A percentile compares a stretch with the other conserved stretches of the same genome.
These are phyloP conservation scores for Russula griseocarnosa DNA, from an alignment of 768 basidiomycete genomes.

Conservation along the genomic window DNA sequence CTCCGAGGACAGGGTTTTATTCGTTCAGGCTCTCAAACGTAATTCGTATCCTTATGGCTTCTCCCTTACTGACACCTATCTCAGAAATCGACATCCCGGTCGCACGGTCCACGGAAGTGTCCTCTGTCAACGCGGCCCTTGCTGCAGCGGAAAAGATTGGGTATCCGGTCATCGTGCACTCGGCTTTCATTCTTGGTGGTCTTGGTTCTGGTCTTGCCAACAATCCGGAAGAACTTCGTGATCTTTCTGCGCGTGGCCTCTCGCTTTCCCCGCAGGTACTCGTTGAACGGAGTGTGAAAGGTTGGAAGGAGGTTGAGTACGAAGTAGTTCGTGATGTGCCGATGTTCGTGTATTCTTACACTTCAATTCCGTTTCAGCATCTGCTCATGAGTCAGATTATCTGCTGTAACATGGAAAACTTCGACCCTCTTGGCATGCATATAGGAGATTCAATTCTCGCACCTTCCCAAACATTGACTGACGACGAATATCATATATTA, in stretches of 20 bases:
- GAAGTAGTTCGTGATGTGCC: constrained; percentile 97
- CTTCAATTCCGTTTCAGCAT: neutral
- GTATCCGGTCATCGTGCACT: constrained; percentile 95
- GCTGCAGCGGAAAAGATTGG: constrained; percentile 88
- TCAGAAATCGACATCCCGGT: constrained; percentile 49
- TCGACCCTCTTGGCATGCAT: constrained; percentile 97
- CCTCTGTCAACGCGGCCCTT: constrained; percentile 92
- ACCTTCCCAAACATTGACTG: constrained; percentile 94
- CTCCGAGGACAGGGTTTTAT: constrained; percentile 70
- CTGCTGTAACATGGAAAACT: constrained; percentile 99
- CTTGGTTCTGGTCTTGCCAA: constrained; percentile 98
- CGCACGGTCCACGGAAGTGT: constrained; percentile 86
- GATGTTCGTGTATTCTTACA: constrained; percentile 60
- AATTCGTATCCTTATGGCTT: constrained; percentile 72
- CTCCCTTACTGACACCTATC: constrained; percentile 63
- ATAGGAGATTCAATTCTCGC: constrained; percentile 99
- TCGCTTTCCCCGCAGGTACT: constrained; percentile 91
- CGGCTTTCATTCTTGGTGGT: constrained; percentile 96
- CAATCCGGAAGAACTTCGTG: constrained; percentile 89
- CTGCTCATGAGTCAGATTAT: neutral
- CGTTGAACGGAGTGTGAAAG: constrained; percentile 97
- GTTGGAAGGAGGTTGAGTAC: constrained; percentile 99
- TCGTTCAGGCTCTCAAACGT: constrained; percentile 87
- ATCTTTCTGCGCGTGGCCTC: constrained; percentile 87
- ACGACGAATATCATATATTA: constrained; percentile 99